A percentile compares a stretch with the other conserved stretches of the same genome.
Conservation (phyloP, 345 rosid species). For the Trapa bicornis region DNA sequence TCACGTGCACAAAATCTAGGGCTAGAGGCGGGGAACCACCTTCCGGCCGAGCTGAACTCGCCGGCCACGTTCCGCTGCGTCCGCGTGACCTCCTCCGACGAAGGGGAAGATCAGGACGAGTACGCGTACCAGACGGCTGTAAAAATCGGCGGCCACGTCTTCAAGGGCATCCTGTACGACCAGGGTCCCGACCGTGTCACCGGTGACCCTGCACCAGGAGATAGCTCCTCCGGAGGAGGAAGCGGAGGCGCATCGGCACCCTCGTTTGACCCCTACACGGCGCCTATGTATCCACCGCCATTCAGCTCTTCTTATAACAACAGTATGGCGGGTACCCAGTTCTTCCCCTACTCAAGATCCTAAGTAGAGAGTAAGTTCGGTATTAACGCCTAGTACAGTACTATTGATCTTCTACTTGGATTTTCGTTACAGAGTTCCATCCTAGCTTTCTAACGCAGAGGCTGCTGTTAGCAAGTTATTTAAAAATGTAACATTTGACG, state of each 20-base stretch:
- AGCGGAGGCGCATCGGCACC: slow-evolving; percentile 16
- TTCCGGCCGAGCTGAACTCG: slow-evolving; percentile 61
- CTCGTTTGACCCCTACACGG: slow-evolving; percentile 32
- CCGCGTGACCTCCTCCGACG: slow-evolving; percentile 52
- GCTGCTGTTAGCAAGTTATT: too few relatives aligned
- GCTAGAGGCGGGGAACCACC: slow-evolving; percentile 47
- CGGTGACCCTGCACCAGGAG: slow-evolving; percentile 26
- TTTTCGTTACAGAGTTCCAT: too few relatives aligned
- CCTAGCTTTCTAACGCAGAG: too few relatives aligned
- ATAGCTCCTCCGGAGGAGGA: slow-evolving; percentile 52
- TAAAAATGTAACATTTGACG: too few relatives aligned
- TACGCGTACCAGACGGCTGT: slow-evolving; percentile 81
- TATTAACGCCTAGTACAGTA: background rate
- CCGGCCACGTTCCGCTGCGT: slow-evolving; percentile 70
- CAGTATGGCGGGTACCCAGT: slow-evolving; percentile 57
- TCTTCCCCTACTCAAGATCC: slow-evolving; percentile 49
- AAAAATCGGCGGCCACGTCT: slow-evolving; percentile 75
- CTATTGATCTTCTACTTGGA: too few relatives aligned
- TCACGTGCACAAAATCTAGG: slow-evolving; percentile 25
- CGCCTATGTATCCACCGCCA: slow-evolving; percentile 38
- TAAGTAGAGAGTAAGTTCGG: slow-evolving; percentile 2
- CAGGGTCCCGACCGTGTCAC: slow-evolving; percentile 51
- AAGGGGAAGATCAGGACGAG: slow-evolving; percentile 43
- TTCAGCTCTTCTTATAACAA: slow-evolving; percentile 19
- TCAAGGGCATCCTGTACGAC: slow-evolving; percentile 87